A percentile compares a stretch with the other conserved stretches of the same genome.
Conservation (phyloP, 345 rosid genomes). For the Sapria himalayana region DNA sequence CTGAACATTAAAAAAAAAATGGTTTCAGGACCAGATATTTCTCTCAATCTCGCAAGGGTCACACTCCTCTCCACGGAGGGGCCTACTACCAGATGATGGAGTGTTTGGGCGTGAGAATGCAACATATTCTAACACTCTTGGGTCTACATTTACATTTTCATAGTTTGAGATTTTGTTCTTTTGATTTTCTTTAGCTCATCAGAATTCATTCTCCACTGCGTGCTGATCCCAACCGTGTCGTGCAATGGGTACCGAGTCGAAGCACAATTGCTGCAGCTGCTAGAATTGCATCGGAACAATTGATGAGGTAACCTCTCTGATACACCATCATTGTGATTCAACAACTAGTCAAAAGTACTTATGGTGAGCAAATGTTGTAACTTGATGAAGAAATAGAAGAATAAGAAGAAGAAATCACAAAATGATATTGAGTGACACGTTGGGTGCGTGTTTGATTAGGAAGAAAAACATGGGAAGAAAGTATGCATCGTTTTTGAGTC, state of each 20-base stretch:
- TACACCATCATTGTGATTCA: no score
- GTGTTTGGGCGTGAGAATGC: conserved; percentile 70
- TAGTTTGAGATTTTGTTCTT: conserved; percentile 4
- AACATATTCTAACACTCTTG: conserved; percentile 1
- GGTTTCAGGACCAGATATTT: conserved; percentile 82
- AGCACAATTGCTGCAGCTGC: conserved; percentile 58
- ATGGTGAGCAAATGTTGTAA: no score
- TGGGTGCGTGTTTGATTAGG: conserved; percentile 27
- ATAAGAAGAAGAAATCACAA: no score
- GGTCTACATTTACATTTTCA: conserved; percentile 2
- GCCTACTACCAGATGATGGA: conserved; percentile 99
- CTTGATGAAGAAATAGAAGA: no score
- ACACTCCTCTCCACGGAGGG: conserved; percentile 92
- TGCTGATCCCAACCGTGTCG: conserved; percentile 44
- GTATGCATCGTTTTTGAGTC: conserved; percentile 11
- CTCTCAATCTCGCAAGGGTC: conserved; percentile 90
- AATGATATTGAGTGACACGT: no score
- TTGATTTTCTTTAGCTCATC: conserved; percentile 34
- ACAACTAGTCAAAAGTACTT: no score
- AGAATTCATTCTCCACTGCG: conserved; percentile 95
- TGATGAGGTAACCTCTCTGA: conserved; percentile 35
- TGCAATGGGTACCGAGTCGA: conserved; percentile 54
- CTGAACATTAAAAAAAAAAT: no score
- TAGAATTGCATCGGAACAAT: conserved; percentile 66
- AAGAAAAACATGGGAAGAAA: conserved; percentile 25